These are phyloP conservation scores for Spergularia azorica DNA, from an alignment of 179 eudicot genomes.

Conservation along the genomic window DNA sequence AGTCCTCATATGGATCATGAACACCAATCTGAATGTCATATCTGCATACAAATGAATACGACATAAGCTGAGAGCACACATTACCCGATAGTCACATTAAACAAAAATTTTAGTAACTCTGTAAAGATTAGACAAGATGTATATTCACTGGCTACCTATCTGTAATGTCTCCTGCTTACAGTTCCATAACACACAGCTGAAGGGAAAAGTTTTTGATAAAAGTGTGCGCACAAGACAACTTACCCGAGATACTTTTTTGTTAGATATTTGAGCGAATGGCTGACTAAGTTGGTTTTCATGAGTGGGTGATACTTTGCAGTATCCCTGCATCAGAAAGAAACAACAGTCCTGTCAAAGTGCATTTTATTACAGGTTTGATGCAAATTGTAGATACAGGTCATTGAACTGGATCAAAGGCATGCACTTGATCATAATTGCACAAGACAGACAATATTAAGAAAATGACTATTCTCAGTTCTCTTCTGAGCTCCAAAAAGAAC, in stretches of 20 bases:
- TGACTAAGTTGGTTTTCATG: conserved; percentile 77
- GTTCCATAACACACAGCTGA: not conserved
- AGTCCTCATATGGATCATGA: conserved; percentile 72
- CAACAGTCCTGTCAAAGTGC: conserved; percentile 10
- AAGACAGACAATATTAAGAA: not conserved
- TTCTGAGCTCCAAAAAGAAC: no score
- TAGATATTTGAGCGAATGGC: conserved; percentile 79
- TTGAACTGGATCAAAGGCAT: not conserved
- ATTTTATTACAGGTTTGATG: not conserved
- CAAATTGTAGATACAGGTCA: not conserved
- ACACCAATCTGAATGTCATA: conserved; percentile 67
- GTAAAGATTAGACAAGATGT: not conserved
- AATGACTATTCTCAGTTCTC: not conserved
- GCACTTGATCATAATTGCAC: not conserved
- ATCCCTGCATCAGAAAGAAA: conserved; percentile 52
- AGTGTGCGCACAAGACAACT: conserved; percentile 16
- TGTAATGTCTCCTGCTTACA: not conserved
- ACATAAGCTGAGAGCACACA: not conserved
- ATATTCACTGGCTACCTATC: not conserved
- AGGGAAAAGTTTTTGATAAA: not conserved
- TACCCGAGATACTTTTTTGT: conserved; percentile 71
- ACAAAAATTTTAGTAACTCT: not conserved
- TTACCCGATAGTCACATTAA: no score
- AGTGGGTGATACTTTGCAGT: conserved; percentile 68
- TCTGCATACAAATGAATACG: conserved; percentile 33